Evolutionary conservation across 768 basidiomycete genomes (phyloP).

Genomic region (Termitomyces sp.): DNA sequence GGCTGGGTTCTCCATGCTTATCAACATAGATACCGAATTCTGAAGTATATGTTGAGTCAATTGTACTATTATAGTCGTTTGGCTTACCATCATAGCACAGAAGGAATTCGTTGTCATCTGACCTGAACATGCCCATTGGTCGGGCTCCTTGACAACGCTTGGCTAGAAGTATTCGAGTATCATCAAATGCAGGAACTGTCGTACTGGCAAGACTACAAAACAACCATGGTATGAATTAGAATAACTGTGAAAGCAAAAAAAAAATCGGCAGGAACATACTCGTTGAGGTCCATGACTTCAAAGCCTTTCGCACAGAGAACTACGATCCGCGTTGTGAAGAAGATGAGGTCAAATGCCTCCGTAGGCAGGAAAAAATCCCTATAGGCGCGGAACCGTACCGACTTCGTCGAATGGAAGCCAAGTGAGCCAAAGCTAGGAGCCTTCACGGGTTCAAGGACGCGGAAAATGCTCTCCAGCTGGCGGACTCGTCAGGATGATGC

Average conservation of each 20-base stretch:
- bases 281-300: conserved; percentile 94
- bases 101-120: conserved; percentile 88
- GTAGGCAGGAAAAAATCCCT: conserved; percentile 93
- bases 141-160: conserved; percentile 85
- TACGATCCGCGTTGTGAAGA: conserved; percentile 91
- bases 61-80: background rate
- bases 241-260: background rate
- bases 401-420: conserved; percentile 76
- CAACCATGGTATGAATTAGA: background rate
- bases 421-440: conserved; percentile 71
- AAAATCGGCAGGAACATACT: conserved; percentile 55
- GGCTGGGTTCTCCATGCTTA: conserved; percentile 88
- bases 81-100: conserved; percentile 86
- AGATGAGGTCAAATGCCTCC: conserved; percentile 87
- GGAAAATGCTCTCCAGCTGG: conserved; percentile 88
- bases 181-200: conserved; percentile 83
- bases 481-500: background rate
- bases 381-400: conserved; percentile 95
- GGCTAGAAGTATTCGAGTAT: conserved; percentile 62
- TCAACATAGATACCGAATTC: conserved; percentile 96
- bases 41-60: conserved; percentile 25
- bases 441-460: conserved; percentile 91
- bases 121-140: conserved; percentile 93
- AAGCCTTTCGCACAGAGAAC: conserved; percentile 94
- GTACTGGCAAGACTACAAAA: conserved; percentile 74